Evolutionary conservation across 2,329 filamentous ascomycete species (phyloP), one percentile per base, ranked within the genome.

Genomic region (Penicillium sp.): DNA sequence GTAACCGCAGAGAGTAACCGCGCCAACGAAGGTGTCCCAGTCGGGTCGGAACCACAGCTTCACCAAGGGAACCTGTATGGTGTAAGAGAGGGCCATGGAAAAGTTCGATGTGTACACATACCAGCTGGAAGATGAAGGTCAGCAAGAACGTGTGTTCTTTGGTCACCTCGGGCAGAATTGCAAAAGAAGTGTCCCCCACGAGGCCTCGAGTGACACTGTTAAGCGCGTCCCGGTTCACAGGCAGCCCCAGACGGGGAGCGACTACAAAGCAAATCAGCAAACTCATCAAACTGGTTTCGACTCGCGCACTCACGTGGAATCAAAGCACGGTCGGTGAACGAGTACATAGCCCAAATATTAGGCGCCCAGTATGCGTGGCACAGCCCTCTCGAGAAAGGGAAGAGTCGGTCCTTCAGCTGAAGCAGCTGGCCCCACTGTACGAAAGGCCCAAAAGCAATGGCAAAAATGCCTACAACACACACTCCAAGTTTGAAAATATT

Each of bases 311-410:
- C 15, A 95, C 89, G 72, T 61, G 84, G 81, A 52, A 98, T 95
- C 58, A 98, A 68, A 6, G 89, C 72, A 46, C 93, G 81, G 65
- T 98, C 93, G 1, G 80, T 75, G 67, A 97, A 95, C 0, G 93
- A 96, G 72, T 98, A 98, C 66, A 97, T 81, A 0, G 93, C 92
- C 93, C 93, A 98, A 1, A 95, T 76, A 60, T 98, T 98, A 0
- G 93, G 91, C 10, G 93, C 93, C 93, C 93, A 98, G 69, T 98
- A 98, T 0, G 93, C 93, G 74, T 98, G 93, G 67, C 92, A 97
- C 4, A 98, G 76, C 0, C 93, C 93, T 52, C 93, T 80, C 1
- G 90, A 90, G 69, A 98, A 98, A 0, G 93, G 93, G 62, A 98
- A 98, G 7, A 98, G 75, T 31, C 93, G 81, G 64, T 83, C 86